Evolutionary conservation across 1,284 basidiomycete genomes (phyloP), one percentile per base, ranked within the genome.

Genomic region (Ustilago bromivora): DNA sequence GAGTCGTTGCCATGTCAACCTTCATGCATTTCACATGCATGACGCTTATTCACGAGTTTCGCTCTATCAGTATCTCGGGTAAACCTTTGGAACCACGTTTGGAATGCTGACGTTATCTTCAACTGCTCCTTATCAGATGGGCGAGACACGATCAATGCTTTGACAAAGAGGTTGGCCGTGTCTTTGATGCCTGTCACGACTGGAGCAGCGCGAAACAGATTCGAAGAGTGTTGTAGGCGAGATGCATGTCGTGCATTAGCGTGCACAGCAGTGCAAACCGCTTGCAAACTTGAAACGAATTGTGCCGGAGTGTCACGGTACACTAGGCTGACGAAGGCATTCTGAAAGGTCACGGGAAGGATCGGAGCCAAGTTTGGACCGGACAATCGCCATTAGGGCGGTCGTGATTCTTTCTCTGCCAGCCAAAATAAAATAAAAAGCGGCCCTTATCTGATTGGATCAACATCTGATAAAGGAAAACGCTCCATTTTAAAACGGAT

Each of bases 391-490:
- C 57, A 31, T 43, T 49, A 4, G 38, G 11, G 38, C 11, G 31
- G 23, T 28, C 41, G n/a, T 15, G 49, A 32, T 31, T 10, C 23
- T 6, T 10, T 15, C 8, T n/a, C 6, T 23, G 32, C n/a, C 2
- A n/a, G 46, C n/a, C 2, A 11, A 34, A 15, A 17, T 11, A 51
- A 7, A 38, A 5, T 2, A 17, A 56, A 17, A 35, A 56, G 54
- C 36, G 13, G 19, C 28, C 36, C 62, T 64, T 64, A 64, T 64
- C 62, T 58, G 62, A 64, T 64, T 57, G 61, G 61, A 63, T 58
- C 56, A 28, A 53, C 51, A 64, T 64, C 62, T 64, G 62, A 64
- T 64, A 64, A 58, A 52, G 23, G 32, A 60, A 55, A 32, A 15
- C 32, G 23, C 23, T 28, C 38, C 36, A n/a, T 6, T 38, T 49